Conservation (phyloP, 2,329 filamentous ascomycete genomes). For the Penicillium sp. region DNA sequence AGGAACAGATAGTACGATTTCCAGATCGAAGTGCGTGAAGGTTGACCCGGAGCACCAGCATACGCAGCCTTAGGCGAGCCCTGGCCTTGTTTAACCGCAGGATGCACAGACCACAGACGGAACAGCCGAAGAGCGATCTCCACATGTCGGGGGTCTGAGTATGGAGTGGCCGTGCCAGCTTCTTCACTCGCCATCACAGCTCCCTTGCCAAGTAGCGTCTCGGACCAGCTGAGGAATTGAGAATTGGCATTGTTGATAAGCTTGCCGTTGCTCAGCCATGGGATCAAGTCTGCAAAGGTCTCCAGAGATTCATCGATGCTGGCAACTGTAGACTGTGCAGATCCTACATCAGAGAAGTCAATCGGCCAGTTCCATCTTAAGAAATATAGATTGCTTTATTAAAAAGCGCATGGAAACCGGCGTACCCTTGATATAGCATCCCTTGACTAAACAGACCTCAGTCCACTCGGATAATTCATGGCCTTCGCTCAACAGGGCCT, state of each 20-base stretch:
- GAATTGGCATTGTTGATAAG: conserved; percentile 50
- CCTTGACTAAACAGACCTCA: conserved; percentile 76
- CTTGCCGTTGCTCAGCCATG: conserved; percentile 53
- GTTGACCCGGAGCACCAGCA: conserved; percentile 21
- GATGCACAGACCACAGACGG: conserved; percentile 46
- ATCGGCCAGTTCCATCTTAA: not conserved
- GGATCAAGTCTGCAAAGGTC: conserved; percentile 66
- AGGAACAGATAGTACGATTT: conserved; percentile 79
- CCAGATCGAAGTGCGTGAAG: conserved; percentile 63
- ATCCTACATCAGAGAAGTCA: conserved; percentile 34
- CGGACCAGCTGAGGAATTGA: conserved; percentile 75
- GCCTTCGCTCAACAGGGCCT: conserved; percentile 54
- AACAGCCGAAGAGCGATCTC: conserved; percentile 50
- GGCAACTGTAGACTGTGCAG: conserved; percentile 46
- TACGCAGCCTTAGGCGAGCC: conserved; percentile 18
- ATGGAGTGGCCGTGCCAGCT: conserved; percentile 30
- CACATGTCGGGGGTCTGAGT: conserved; percentile 27
- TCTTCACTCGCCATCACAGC: conserved; percentile 67
- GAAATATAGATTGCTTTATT: not conserved
- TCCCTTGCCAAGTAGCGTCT: conserved; percentile 72
- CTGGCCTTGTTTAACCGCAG: conserved; percentile 33
- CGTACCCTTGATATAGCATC: conserved; percentile 73
- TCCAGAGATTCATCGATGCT: conserved; percentile 59
- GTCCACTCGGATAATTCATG: conserved; percentile 69
- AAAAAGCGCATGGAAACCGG: not conserved